These are phyloP conservation scores for Phaffomyces antillensis DNA, from an alignment of 805 yeast genomes.

Conservation along the genomic window DNA sequence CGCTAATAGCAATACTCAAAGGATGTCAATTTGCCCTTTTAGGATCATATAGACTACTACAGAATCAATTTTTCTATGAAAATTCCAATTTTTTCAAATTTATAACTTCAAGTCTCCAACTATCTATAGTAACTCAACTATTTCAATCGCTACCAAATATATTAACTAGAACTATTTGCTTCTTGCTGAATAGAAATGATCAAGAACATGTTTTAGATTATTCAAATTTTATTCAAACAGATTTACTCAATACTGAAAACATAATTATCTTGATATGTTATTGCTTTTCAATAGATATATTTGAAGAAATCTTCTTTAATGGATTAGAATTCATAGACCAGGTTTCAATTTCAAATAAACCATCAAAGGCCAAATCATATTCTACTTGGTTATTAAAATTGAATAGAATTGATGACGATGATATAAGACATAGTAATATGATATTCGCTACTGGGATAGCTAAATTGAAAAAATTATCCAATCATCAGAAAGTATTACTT, in stretches of 20 bases:
- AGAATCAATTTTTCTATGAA: constrained; percentile 12
- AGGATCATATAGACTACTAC: constrained; percentile 13
- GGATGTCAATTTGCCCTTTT: constrained; percentile 15
- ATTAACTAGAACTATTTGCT: not conserved
- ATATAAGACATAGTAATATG: not conserved
- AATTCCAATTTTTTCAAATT: constrained; percentile 9
- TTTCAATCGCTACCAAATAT: constrained; percentile 3
- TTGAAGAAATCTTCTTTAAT: constrained; percentile 9
- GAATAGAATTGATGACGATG: not conserved
- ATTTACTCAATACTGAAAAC: constrained; percentile 2
- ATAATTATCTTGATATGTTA: constrained; percentile 1
- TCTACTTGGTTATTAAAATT: constrained; percentile 2
- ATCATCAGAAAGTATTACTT: constrained; percentile 1
- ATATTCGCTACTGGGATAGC: not conserved
- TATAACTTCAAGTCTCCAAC: constrained; percentile 2
- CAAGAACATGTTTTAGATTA: not conserved
- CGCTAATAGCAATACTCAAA: constrained; percentile 9
- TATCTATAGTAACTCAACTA: constrained; percentile 9
- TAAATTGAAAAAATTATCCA: not conserved
- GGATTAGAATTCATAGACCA: constrained; percentile 10
- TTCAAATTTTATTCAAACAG: not conserved
- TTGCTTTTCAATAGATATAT: constrained; percentile 3
- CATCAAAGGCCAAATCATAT: not conserved
- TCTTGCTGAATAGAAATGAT: not conserved
- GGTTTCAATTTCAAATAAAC: constrained; percentile 2